Base-by-base conservation (phyloP, 495 filamentous ascomycete species). In the Xanthoparmelia taractica region DNA sequence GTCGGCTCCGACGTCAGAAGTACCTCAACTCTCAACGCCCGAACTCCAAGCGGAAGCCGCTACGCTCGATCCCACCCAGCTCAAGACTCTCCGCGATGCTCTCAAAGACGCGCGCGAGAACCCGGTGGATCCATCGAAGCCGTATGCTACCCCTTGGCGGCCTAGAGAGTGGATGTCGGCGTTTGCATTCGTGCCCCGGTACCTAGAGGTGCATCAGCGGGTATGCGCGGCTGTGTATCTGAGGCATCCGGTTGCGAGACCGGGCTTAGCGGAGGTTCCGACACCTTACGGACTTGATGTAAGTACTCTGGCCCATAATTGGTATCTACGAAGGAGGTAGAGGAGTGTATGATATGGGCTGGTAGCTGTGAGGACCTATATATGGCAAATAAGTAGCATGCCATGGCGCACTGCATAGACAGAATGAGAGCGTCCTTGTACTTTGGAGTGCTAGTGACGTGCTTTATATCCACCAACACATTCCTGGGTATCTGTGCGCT, bases 121-220 rank as follows among this genome's bases (percentile, higher is more conserved):
- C 77, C 86, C 89, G 1, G 73, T 84, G 61, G 91, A 96, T 74
- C 69, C 75, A 43, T 78, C 74, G 57, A 95, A 95, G 77, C 88
- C 94, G 18, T 98, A 98, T 75, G 79, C 80, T 23, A 96, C 93
- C 20, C 94, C 94, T 25, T 98, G 94, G 94, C 73, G 78, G 36
- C 94, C 94, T n/a, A 79, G 92, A 47, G 80, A 85, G 57, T 97
- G 83, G 78, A 92, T 98, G 88, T 78, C 81, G 25, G 84, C 91
- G 4, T 98, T 97, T 73, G 91, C 92, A 18, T 96, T 96, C 74
- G 91, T 98, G 63, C 94, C 94, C 27, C 80, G 89, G 63, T 98
- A 96, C 76, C 82, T 98, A 63, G 94, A 98, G 78, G 94, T 98
- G 70, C 96, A 97, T 79, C 92, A 93, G 72, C 91, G 89, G 69